A percentile compares a stretch with the other conserved stretches of the same genome.
phyloP scores from a whole-genome alignment of 805 yeast genomes.

The Starmera caribaea region DNA sequence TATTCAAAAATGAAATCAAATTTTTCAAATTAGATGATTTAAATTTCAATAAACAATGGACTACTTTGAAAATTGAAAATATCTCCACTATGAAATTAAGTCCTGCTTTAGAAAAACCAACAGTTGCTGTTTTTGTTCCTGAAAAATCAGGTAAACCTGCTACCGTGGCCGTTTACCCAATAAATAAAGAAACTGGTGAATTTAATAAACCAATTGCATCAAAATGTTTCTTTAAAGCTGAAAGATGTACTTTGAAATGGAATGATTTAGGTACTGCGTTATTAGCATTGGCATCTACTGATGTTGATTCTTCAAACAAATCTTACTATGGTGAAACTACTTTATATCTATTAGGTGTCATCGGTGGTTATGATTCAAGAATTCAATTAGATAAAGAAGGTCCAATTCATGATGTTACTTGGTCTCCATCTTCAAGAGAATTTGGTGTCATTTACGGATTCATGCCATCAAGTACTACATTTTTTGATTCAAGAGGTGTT shows the following conservation, averaged over 20 bases:
- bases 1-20: constrained; percentile 53
- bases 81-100: constrained; percentile 58
- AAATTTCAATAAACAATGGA: constrained; percentile 43
- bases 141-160: constrained; percentile 88
- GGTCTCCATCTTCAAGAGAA: constrained; percentile 95
- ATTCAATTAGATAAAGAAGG: constrained; percentile 86
- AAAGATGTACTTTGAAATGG: constrained; percentile 88
- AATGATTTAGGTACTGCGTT: constrained; percentile 90
- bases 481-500: constrained; percentile 92
- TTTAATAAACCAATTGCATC: constrained; percentile 63
- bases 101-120: constrained; percentile 76
- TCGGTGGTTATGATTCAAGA: constrained; percentile 85
- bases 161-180: constrained; percentile 69
- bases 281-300: constrained; percentile 88
- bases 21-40: constrained; percentile 47
- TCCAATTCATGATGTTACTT: constrained; percentile 93
- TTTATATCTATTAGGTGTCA: constrained; percentile 80
- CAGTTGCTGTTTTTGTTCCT: constrained; percentile 85
- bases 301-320: constrained; percentile 88
- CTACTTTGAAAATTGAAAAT: constrained; percentile 45
- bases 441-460: constrained; percentile 96
- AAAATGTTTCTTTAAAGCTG: constrained; percentile 92
- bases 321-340: constrained; percentile 96
- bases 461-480: constrained; percentile 95
- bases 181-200: constrained; percentile 38